Percentiles rank a stretch among this genome's conserved stretches.
phyloP scores from a whole-genome alignment of 208 protist genomes.

The Crithidia expoeki region DNA sequence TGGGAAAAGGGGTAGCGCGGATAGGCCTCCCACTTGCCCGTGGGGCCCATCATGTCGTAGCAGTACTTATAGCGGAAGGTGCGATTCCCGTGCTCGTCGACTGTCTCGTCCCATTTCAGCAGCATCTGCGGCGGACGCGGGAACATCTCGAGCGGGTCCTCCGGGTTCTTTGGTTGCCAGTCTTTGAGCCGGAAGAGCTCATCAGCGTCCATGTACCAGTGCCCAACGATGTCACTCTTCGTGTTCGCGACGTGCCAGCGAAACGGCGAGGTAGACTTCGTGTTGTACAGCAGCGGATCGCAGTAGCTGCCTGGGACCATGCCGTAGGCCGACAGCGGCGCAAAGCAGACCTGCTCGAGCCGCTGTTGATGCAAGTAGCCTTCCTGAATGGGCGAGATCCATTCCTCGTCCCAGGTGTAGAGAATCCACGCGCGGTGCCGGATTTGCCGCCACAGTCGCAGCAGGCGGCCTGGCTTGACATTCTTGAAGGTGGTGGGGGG shows the following conservation, averaged over 20 bases:
- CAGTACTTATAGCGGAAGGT: constrained; percentile 91
- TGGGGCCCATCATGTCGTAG: constrained; percentile 90
- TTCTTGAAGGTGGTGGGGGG: constrained; percentile 91
- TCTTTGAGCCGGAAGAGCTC: constrained; percentile 90
- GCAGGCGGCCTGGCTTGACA: constrained; percentile 78
- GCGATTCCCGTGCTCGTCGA: constrained; percentile 91
- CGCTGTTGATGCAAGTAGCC: constrained; percentile 89
- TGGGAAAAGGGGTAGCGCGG: constrained; percentile 90
- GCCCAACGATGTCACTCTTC: constrained; percentile 82
- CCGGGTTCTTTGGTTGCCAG: constrained; percentile 88
- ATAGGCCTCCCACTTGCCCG: constrained; percentile 89
- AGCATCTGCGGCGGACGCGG: constrained; percentile 82
- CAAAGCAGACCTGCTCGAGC: constrained; percentile 90
- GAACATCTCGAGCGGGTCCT: constrained; percentile 91
- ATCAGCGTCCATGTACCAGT: constrained; percentile 93
- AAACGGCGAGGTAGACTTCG: constrained; percentile 90
- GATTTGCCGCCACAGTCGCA: constrained; percentile 88
- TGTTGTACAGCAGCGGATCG: constrained; percentile 92
- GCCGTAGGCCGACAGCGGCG: constrained; percentile 85
- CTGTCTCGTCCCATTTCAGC: constrained; percentile 87
- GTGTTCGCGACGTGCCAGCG: constrained; percentile 89
- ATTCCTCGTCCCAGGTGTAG: constrained; percentile 91
- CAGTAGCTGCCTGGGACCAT: constrained; percentile 92
- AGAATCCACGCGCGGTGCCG: constrained; percentile 83
- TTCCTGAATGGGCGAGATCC: constrained; percentile 70